Evolutionary conservation across 805 yeast genomes (phyloP).

Genomic region (Priceomyces castillae): DNA sequence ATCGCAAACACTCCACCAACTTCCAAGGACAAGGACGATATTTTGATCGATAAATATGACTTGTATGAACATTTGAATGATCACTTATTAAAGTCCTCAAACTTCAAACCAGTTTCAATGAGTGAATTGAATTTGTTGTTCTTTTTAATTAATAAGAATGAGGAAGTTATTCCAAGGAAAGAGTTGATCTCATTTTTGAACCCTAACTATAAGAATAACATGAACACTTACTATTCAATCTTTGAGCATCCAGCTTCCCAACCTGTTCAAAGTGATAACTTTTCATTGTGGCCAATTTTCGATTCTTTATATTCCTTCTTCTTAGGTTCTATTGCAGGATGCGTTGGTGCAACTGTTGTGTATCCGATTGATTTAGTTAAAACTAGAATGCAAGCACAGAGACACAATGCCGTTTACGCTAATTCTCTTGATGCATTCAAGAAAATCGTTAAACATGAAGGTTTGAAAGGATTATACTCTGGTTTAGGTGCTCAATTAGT

Average conservation of each 20-base stretch:
- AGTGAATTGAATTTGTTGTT: conserved; percentile 41
- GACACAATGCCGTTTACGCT: conserved; percentile 63
- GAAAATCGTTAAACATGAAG: conserved; percentile 75
- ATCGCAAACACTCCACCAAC: conserved; percentile 47
- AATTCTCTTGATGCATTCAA: conserved; percentile 84
- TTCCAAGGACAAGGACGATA: conserved; percentile 38
- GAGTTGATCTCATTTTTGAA: conserved; percentile 52
- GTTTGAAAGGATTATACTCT: conserved; percentile 80
- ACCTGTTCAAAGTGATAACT: conserved; percentile 38
- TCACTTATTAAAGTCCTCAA: conserved; percentile 41
- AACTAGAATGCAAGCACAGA: conserved; percentile 97
- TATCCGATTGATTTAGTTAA: conserved; percentile 95
- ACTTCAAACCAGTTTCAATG: conserved; percentile 41
- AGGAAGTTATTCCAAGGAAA: conserved; percentile 39
- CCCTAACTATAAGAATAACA: conserved; percentile 47
- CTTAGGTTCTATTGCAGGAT: conserved; percentile 93
- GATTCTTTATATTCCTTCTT: conserved; percentile 85
- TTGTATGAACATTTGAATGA: conserved; percentile 43
- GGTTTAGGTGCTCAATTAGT: conserved; percentile 92
- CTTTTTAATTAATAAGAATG: conserved; percentile 36
- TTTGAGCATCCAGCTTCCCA: conserved; percentile 43
- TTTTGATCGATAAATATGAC: conserved; percentile 39
- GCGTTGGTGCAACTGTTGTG: conserved; percentile 96
- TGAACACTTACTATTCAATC: conserved; percentile 32
- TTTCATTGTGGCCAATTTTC: conserved; percentile 45